These are phyloP conservation scores for Sporobolomyces roseus DNA, from an alignment of 768 basidiomycete genomes.

Conservation along the genomic window DNA sequence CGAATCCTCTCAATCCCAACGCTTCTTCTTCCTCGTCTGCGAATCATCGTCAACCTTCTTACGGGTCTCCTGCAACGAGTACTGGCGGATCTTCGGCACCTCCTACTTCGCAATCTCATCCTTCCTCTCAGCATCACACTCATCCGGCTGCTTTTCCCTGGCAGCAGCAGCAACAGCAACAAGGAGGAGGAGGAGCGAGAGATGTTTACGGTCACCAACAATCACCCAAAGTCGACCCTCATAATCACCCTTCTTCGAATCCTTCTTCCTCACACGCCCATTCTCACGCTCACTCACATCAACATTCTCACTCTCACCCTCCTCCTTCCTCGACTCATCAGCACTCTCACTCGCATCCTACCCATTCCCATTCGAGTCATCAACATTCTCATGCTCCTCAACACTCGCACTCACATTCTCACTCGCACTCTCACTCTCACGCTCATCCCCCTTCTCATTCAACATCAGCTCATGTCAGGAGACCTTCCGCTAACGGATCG, in stretches of 20 bases:
- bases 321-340: background rate
- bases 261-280: background rate
- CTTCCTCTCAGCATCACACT: too few relatives aligned
- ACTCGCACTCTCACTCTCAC: constrained; percentile 3
- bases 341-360: background rate
- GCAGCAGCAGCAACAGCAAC: background rate
- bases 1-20: background rate
- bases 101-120: background rate
- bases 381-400: background rate
- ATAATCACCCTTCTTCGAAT: background rate
- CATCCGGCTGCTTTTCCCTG: background rate
- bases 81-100: background rate
- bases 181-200: too few relatives aligned
- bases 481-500: background rate
- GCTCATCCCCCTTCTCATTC: background rate
- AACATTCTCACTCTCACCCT: background rate
- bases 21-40: too few relatives aligned
- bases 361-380: background rate
- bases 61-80: background rate
- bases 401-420: background rate
- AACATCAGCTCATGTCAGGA: background rate
- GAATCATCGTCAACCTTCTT: background rate
- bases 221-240: background rate
- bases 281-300: background rate
- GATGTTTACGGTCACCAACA: too few relatives aligned